Base-by-base conservation (phyloP, 352 stramenopile species). In the Phytopythium oedochilum region DNA sequence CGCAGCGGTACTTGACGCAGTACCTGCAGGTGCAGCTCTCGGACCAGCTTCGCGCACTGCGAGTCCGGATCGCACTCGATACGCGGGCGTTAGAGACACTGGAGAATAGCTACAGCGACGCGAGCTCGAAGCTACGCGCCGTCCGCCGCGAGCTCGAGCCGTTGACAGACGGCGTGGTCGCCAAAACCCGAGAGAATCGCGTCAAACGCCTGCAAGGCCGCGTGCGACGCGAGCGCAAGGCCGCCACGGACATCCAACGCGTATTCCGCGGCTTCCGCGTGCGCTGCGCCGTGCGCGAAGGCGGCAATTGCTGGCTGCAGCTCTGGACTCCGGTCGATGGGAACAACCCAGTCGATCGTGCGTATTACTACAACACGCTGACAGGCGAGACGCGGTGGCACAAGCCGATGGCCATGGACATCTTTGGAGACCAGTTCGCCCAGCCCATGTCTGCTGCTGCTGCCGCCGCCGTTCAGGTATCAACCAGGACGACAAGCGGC, bases 1-100 rank as follows among this genome's bases (percentile, higher is more conserved):
- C 83, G 42, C 92, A 98, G 65, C 83, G 92, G 12, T 98, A 94
- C 64, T 61, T 96, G 26, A 98, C 92, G n/a, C 88, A 96, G 60
- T 98, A 96, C 53, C 61, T 98, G 12, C 83, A 95, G 64, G 83
- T 95, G n/a, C 85, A 94, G 47, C 72, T 97, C 40, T 79, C 86
- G 0, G 89, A 97, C 49, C 78, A 93, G 52, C 52, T 96, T 23
- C 75, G 80, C 23, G 79, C 77, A 12, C 87, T 88, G 48, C 78
- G 83, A 22, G 70, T 91, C 20, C 64, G 78, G 36, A 72, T 91
- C 14, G 77, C 76, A 2, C 73, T 92, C 51, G 73, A 84, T 50
- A 60, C 59, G 10, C 71, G 71, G 1, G 60, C 68, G 5, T 63
- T 92, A 1, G 85, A 96, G 53, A 55, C 65, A 6, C 43, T 93